phyloP scores from a whole-genome alignment of 495 filamentous ascomycete genomes.

The Aspergillus steynii region DNA sequence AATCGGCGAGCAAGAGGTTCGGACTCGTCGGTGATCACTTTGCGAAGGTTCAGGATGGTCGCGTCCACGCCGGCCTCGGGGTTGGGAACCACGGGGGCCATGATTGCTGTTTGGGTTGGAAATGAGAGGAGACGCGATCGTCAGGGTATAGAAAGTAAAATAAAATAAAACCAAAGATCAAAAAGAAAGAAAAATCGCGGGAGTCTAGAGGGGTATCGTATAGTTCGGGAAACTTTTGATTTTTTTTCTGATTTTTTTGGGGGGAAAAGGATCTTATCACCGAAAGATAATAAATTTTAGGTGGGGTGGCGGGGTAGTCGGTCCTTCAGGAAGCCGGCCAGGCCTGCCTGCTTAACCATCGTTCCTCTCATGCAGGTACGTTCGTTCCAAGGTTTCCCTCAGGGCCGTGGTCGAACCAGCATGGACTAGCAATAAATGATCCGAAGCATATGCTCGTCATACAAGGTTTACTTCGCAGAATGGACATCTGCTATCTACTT shows the following conservation, averaged over 20 bases:
- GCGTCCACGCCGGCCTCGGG: slow-evolving; percentile 23
- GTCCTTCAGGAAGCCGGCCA: slow-evolving; percentile 9
- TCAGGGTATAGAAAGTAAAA: background rate
- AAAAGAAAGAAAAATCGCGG: slow-evolving; percentile 14
- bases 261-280: slow-evolving; percentile 30
- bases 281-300: slow-evolving; percentile 34
- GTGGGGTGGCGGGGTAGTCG: slow-evolving; percentile 33
- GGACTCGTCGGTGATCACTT: slow-evolving; percentile 73
- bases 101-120: slow-evolving; percentile 10
- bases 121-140: background rate
- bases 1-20: slow-evolving; percentile 86
- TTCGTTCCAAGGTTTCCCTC: background rate
- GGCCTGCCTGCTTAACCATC: slow-evolving; percentile 18
- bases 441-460: too few relatives aligned
- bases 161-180: background rate
- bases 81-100: slow-evolving; percentile 10
- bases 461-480: too few relatives aligned
- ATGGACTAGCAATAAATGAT: too few relatives aligned
- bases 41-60: slow-evolving; percentile 62
- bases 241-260: background rate
- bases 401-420: too few relatives aligned
- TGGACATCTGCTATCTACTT: too few relatives aligned
- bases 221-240: background rate
- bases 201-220: background rate
- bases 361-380: slow-evolving; percentile 3